Conservation (phyloP, 192 early-diverging fungal species). For the Oehlia diaphana region DNA sequence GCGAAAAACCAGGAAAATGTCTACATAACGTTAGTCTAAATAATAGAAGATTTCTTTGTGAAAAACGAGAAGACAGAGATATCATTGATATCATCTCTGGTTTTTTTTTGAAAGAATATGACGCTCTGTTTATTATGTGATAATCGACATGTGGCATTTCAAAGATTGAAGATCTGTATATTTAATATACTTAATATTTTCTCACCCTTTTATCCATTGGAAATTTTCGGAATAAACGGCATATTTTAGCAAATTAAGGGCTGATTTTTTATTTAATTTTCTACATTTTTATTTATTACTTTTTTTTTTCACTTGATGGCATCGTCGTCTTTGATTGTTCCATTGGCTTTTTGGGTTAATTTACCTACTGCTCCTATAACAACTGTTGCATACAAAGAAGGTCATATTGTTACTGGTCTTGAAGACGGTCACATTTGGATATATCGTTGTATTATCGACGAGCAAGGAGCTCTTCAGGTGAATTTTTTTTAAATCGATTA, state of each 20-base stretch:
- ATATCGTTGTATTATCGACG: constrained; percentile 27
- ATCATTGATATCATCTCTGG: no score
- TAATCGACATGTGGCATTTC: neutral
- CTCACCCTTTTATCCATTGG: neutral
- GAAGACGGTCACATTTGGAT: constrained; percentile 60
- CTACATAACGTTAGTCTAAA: neutral
- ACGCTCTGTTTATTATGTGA: neutral
- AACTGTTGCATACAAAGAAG: constrained; percentile 37
- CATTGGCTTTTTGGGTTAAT: constrained; percentile 50
- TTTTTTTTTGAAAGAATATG: neutral
- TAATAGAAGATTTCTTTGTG: neutral
- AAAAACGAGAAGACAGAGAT: neutral
- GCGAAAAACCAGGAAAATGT: neutral
- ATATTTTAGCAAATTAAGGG: no score
- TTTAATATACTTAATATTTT: neutral
- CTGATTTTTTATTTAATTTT: no score
- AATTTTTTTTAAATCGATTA: neutral
- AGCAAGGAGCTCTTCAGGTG: constrained; percentile 9
- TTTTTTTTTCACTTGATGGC: constrained; percentile 35
- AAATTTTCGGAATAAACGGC: neutral
- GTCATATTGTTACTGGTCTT: constrained; percentile 50
- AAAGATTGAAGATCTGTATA: neutral
- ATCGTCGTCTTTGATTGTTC: constrained; percentile 49
- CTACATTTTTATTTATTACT: neutral
- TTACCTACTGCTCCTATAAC: constrained; percentile 40